Conservation (phyloP, 306 rosid species). For the Biancaea sappan region DNA sequence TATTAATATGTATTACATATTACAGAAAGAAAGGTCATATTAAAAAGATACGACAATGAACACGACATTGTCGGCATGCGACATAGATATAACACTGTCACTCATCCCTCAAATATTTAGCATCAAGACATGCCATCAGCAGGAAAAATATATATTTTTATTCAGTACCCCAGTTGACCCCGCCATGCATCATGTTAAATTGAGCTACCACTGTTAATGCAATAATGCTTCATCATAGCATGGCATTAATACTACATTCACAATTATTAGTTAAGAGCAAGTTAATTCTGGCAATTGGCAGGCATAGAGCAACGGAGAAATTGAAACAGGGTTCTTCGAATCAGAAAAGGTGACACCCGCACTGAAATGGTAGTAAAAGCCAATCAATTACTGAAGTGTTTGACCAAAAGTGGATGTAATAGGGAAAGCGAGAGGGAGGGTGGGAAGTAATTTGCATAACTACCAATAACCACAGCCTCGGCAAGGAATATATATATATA, state of each 20-base stretch:
- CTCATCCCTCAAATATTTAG: neutral
- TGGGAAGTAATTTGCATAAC: neutral
- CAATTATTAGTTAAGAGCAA: too few species aligned
- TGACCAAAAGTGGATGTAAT: neutral
- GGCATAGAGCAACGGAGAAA: neutral
- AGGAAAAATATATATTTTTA: too few species aligned
- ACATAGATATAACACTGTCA: neutral
- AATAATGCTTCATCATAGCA: neutral
- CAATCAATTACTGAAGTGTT: neutral
- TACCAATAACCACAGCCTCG: conserved; percentile 36
- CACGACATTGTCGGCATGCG: too few species aligned
- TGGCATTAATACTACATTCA: too few species aligned
- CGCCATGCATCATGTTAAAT: neutral
- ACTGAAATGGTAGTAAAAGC: conserved; percentile 2
- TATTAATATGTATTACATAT: too few species aligned
- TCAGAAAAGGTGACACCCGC: neutral
- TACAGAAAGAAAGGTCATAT: too few species aligned
- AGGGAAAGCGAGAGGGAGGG: neutral
- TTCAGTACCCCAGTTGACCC: neutral
- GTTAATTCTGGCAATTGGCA: neutral
- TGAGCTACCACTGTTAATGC: neutral
- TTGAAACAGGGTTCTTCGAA: conserved; percentile 3
- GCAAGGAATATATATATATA: neutral
- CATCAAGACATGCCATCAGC: neutral
- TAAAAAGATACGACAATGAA: too few species aligned